Percentiles rank a stretch among this genome's conserved stretches.
These are phyloP conservation scores for Aureobasidium sp. DNA, from an alignment of 2,329 filamentous ascomycete genomes.

Conservation along the genomic window DNA sequence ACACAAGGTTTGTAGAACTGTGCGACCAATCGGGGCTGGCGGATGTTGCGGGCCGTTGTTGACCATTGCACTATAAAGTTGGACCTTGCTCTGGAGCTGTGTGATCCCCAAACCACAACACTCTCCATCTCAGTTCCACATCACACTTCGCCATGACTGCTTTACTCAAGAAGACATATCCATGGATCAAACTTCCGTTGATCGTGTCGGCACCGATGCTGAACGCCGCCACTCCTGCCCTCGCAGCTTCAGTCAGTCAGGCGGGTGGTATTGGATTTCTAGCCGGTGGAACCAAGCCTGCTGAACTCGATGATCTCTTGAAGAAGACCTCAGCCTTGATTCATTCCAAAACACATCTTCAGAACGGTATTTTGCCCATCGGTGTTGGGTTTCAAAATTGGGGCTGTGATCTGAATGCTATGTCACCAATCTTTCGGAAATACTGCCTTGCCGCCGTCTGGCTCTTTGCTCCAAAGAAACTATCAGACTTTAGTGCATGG, in stretches of 20 bases:
- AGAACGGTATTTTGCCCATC: background rate
- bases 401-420: background rate
- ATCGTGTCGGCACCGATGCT: background rate
- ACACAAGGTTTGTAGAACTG: background rate
- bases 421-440: background rate
- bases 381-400: background rate
- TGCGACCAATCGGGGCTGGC: background rate
- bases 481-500: conserved; percentile 32
- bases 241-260: background rate
- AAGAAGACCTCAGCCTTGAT: background rate
- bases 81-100: background rate
- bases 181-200: background rate
- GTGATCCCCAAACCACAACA: background rate
- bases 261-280: background rate
- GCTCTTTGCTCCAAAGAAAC: conserved; percentile 54
- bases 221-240: background rate
- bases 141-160: background rate
- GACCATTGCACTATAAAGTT: background rate
- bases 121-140: background rate
- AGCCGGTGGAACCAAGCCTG: background rate
- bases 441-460: conserved; percentile 37
- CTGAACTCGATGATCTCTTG: background rate
- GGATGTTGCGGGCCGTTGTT: background rate
- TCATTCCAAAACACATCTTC: background rate
- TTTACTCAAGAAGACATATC: background rate